Conservation (phyloP, 2,329 filamentous ascomycete genomes). For the Blastomyces parvus region DNA sequence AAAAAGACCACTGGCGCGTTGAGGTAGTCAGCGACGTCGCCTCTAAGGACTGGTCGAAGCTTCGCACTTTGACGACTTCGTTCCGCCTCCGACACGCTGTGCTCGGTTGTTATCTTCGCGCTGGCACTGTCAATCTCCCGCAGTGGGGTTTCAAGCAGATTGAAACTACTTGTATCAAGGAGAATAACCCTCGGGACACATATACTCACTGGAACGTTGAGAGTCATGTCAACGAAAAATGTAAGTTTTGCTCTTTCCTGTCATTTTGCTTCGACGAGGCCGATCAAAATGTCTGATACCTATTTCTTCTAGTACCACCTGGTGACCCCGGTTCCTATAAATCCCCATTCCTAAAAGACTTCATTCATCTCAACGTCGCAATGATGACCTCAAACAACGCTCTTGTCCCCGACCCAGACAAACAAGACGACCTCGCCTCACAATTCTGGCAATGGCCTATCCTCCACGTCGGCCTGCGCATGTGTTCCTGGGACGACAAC, state of each 20-base stretch:
- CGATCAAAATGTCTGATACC: conserved; percentile 11
- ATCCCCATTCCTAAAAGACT: conserved; percentile 95
- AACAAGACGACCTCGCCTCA: conserved; percentile 95
- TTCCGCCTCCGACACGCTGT: conserved; percentile 78
- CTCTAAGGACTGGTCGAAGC: conserved; percentile 69
- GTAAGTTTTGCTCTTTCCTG: conserved; percentile 45
- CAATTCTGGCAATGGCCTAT: conserved; percentile 98
- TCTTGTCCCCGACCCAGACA: conserved; percentile 92
- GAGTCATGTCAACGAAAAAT: conserved; percentile 83
- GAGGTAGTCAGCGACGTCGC: conserved; percentile 87
- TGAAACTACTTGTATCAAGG: conserved; percentile 88
- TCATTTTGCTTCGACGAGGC: background rate
- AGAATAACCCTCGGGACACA: conserved; percentile 81
- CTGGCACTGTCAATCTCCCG: conserved; percentile 89
- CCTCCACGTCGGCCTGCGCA: conserved; percentile 86
- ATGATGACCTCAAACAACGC: conserved; percentile 99
- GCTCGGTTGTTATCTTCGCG: conserved; percentile 86
- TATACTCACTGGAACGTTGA: conserved; percentile 99
- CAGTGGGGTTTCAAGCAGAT: conserved; percentile 99
- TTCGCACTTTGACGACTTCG: conserved; percentile 85
- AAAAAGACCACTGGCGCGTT: conserved; percentile 94
- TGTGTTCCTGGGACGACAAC: conserved; percentile 96
- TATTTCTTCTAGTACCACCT: conserved; percentile 57
- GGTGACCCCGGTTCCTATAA: conserved; percentile 86
- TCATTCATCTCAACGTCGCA: conserved; percentile 93